These are phyloP conservation scores for Pelargonium cotyledonis DNA, from an alignment of 441 rosid genomes.

Conservation along the genomic window DNA sequence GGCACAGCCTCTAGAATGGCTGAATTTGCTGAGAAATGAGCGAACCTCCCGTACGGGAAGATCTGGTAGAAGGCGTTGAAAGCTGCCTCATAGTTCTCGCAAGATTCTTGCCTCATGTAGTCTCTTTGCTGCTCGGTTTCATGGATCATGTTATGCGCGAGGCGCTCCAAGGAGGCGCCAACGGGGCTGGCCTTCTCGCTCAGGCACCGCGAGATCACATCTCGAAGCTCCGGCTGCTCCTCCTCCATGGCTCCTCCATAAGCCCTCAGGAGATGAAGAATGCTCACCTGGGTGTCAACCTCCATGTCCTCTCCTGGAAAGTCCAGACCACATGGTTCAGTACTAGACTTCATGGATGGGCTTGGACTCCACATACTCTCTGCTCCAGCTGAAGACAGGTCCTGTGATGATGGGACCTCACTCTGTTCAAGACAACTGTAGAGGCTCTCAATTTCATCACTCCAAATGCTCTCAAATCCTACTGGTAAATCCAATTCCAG, in stretches of 20 bases:
- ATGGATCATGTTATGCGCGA: conserved; percentile 29
- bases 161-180: conserved; percentile 39
- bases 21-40: conserved; percentile 34
- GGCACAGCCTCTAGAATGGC: conserved; percentile 33
- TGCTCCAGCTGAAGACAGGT: background rate
- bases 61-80: conserved; percentile 29
- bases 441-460: conserved; percentile 19
- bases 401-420: conserved; percentile 11
- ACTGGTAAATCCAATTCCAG: conserved; percentile 8
- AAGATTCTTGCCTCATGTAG: conserved; percentile 24
- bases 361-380: conserved; percentile 32
- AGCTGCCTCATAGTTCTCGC: conserved; percentile 25
- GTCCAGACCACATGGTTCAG: conserved; percentile 17
- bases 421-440: conserved; percentile 13
- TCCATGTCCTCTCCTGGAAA: conserved; percentile 27
- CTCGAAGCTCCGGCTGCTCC: conserved; percentile 34
- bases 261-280: conserved; percentile 46
- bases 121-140: conserved; percentile 16
- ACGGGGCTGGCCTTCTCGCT: conserved; percentile 35
- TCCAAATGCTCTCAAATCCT: conserved; percentile 17
- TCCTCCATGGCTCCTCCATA: conserved; percentile 47
- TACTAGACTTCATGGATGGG: conserved; percentile 28
- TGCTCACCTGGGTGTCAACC: conserved; percentile 23
- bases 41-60: conserved; percentile 34
- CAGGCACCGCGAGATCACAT: conserved; percentile 33